Base-by-base conservation (phyloP, 2,329 filamentous ascomycete species). In the Fusarium euwallaceae region DNA sequence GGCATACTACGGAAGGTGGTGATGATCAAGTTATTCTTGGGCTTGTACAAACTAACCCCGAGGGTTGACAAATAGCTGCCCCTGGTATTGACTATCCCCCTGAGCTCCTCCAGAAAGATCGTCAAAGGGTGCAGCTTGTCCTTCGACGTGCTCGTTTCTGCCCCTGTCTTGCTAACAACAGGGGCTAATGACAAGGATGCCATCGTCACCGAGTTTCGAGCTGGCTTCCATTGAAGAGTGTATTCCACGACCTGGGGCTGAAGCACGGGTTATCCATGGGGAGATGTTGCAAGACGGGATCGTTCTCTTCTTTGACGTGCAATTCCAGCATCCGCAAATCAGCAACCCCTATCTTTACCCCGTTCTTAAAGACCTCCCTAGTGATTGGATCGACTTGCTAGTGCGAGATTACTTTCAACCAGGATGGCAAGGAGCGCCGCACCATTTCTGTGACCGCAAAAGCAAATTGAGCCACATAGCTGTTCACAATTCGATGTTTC, bases 351-450 rank as follows among this genome's bases (percentile, higher is more conserved):
- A 37, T 64, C 53, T 56, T 20, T 59, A 58, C 51, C 61, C 64
- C 58, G 64, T 53, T 70, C 60, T 53, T 39, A 12, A 62, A 43
- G 51, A 11, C 16, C 17, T 61, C 56, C 55, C 63, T 51, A 61
- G 59, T 69, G 20, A 69, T 61, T 64, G 64, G 39, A 56, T 60
- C 17, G 41, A 59, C 39, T 61, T 43, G 43, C 45, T 61, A 61
- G 60, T 55, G 55, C 53, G 56, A 59, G 36, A 58, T 53, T 64
- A 41, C 55, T 64, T 36, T 61, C 67, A 68, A 64, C 70, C 29
- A 66, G 64, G 64, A 70, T 34, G 58, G 64, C 67, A 69, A 65
- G 68, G 65, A 68, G 36, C 22, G 55, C 64, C 62, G 59, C 66
- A 61, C 51, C 62, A 66, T 71, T 59, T 66, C 55, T 43, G 36